A percentile compares a stretch with the other conserved stretches of the same genome.
These are phyloP conservation scores for Talaromyces liani DNA, from an alignment of 495 filamentous ascomycete species.

Conservation along the genomic window DNA sequence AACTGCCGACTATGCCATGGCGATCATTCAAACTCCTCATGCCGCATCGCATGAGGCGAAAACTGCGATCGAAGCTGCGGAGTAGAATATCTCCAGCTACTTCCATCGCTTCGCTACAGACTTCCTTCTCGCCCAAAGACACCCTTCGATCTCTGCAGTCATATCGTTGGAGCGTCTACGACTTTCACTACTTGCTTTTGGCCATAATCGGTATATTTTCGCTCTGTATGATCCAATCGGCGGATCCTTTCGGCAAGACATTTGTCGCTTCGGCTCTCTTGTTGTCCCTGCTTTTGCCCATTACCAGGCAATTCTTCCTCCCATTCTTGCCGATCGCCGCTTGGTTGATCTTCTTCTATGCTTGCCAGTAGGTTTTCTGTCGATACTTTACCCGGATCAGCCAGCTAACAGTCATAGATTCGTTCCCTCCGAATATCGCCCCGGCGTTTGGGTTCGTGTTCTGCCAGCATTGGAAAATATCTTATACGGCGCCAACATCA, in stretches of 20 bases:
- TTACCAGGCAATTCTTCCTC: constrained; percentile 84
- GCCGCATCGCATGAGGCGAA: constrained; percentile 64
- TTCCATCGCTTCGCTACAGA: constrained; percentile 68
- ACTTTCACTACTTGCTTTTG: constrained; percentile 76
- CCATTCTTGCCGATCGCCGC: constrained; percentile 77
- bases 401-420: constrained; percentile 48
- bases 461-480: constrained; percentile 96
- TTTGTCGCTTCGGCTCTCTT: constrained; percentile 57
- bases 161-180: constrained; percentile 78
- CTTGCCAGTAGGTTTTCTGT: constrained; percentile 65
- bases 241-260: constrained; percentile 66
- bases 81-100: constrained; percentile 63
- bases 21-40: constrained; percentile 45
- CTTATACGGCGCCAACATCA: constrained; percentile 89
- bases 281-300: constrained; percentile 68
- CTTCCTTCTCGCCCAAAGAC: constrained; percentile 68
- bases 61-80: constrained; percentile 66
- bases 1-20: constrained; percentile 41
- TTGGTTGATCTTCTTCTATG: constrained; percentile 84
- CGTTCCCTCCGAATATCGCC: constrained; percentile 75
- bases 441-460: constrained; percentile 89
- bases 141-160: constrained; percentile 63
- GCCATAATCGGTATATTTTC: constrained; percentile 71
- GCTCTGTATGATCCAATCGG: constrained; percentile 67
- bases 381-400: not conserved